Conservation (phyloP, 2,329 filamentous ascomycete genomes). For the Trichoderma brevicompactum region DNA sequence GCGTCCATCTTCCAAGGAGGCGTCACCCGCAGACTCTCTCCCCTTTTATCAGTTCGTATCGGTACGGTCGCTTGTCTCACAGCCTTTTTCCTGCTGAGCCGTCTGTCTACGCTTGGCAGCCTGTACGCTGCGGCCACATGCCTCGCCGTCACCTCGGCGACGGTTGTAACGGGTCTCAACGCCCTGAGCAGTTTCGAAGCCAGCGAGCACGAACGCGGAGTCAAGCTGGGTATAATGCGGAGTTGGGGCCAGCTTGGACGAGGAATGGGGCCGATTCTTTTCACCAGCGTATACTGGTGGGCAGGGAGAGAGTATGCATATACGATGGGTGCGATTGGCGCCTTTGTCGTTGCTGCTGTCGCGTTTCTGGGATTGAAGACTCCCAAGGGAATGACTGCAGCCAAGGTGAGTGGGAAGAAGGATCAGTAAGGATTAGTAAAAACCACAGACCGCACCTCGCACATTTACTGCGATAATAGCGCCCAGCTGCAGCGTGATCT, state of each 20-base stretch:
- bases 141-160: constrained; percentile 87
- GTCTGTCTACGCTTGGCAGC: constrained; percentile 66
- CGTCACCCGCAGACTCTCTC: constrained; percentile 83
- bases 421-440: constrained; percentile 28
- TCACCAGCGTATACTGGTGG: constrained; percentile 99
- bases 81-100: constrained; percentile 79
- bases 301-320: constrained; percentile 88
- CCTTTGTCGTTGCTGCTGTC: constrained; percentile 71
- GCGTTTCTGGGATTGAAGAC: constrained; percentile 74
- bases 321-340: constrained; percentile 76
- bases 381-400: constrained; percentile 47
- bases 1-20: constrained; percentile 92
- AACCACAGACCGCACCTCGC: neutral
- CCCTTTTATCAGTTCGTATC: constrained; percentile 76
- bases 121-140: constrained; percentile 84
- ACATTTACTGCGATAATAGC: too few species aligned
- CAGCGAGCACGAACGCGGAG: constrained; percentile 75
- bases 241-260: constrained; percentile 85
- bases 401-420: constrained; percentile 33
- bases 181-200: constrained; percentile 92
- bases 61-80: constrained; percentile 77
- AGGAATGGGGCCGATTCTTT: constrained; percentile 83
- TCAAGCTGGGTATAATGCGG: constrained; percentile 82
- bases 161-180: constrained; percentile 92
- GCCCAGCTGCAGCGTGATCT: neutral